These are phyloP conservation scores for Tetrastigma voinierianum DNA, from an alignment of 164 flowering plant species.

Conservation along the genomic window DNA sequence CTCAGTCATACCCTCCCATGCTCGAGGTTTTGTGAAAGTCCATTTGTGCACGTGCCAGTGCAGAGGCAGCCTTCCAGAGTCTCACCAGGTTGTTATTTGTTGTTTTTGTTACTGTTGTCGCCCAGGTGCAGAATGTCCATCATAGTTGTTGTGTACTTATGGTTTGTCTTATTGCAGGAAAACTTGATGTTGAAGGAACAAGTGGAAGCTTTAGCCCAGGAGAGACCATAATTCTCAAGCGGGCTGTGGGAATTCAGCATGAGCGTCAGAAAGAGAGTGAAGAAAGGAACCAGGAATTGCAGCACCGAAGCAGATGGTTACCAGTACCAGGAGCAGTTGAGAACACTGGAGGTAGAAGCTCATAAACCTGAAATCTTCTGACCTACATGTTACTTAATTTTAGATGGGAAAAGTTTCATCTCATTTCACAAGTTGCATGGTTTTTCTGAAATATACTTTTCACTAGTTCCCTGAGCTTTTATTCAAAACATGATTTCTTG, in stretches of 20 bases:
- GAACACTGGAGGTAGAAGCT: slow-evolving; percentile 87
- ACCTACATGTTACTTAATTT: no score
- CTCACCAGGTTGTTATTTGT: slow-evolving; percentile 44
- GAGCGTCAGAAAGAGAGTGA: slow-evolving; percentile 73
- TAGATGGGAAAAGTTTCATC: no score
- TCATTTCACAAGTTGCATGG: no score
- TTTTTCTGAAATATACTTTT: no score
- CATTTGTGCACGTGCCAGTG: slow-evolving; percentile 45
- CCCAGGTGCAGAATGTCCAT: no score
- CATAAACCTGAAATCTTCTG: no score
- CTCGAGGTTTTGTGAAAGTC: slow-evolving; percentile 74
- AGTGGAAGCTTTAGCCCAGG: slow-evolving; percentile 56
- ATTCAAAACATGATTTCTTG: no score
- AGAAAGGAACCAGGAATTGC: slow-evolving; percentile 57
- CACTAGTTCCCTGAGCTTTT: no score
- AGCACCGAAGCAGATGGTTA: slow-evolving; percentile 62
- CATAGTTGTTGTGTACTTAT: no score
- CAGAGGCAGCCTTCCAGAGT: slow-evolving; percentile 49
- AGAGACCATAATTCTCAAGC: slow-evolving; percentile 67
- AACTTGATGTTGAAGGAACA: no score
- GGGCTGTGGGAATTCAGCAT: slow-evolving; percentile 81
- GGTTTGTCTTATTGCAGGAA: no score
- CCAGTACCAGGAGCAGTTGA: slow-evolving; percentile 79
- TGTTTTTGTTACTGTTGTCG: not conserved
- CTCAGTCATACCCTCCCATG: no score